These are phyloP conservation scores for Zymoseptoria ardabiliae DNA, from an alignment of 2,329 filamentous ascomycete genomes.

Conservation along the genomic window DNA sequence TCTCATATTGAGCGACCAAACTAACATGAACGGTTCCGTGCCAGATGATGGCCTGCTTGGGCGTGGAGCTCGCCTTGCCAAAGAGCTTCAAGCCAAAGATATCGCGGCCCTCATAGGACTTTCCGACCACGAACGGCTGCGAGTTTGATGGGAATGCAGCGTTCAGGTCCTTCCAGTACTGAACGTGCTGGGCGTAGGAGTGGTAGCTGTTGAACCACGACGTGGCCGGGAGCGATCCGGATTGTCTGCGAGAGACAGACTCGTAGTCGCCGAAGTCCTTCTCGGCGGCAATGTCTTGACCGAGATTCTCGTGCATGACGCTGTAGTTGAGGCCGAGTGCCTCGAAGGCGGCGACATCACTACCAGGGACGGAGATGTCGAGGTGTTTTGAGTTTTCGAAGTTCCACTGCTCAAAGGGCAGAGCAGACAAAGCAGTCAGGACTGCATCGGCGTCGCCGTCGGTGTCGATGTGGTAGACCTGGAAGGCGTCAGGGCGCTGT, in stretches of 20 bases:
- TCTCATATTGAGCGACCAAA: background rate
- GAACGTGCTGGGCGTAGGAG: conserved; percentile 20
- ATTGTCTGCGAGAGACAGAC: conserved; percentile 8
- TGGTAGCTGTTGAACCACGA: conserved; percentile 21
- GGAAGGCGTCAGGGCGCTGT: background rate
- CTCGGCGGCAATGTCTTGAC: conserved; percentile 14
- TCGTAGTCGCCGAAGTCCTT: conserved; percentile 2
- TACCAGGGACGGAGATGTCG: conserved; percentile 13
- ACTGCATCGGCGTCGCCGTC: conserved; percentile 7
- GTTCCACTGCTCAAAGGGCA: conserved; percentile 15
- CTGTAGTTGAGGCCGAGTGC: conserved; percentile 12
- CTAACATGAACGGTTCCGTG: conserved; percentile 19
- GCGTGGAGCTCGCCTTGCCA: conserved; percentile 14
- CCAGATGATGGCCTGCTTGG: conserved; percentile 19
- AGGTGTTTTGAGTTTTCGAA: conserved; percentile 9
- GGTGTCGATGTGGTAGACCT: conserved; percentile 11
- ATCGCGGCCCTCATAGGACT: conserved; percentile 17
- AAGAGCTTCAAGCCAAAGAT: conserved; percentile 20
- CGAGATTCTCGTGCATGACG: conserved; percentile 17
- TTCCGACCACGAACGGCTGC: conserved; percentile 16
- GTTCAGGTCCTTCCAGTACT: conserved; percentile 18
- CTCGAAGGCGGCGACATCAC: conserved; percentile 10
- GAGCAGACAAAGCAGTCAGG: conserved; percentile 6
- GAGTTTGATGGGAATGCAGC: conserved; percentile 18
- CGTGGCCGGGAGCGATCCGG: conserved; percentile 12